Evolutionary conservation across 2,329 filamentous ascomycete species (phyloP).

Genomic region (Alternaria arborescens): DNA sequence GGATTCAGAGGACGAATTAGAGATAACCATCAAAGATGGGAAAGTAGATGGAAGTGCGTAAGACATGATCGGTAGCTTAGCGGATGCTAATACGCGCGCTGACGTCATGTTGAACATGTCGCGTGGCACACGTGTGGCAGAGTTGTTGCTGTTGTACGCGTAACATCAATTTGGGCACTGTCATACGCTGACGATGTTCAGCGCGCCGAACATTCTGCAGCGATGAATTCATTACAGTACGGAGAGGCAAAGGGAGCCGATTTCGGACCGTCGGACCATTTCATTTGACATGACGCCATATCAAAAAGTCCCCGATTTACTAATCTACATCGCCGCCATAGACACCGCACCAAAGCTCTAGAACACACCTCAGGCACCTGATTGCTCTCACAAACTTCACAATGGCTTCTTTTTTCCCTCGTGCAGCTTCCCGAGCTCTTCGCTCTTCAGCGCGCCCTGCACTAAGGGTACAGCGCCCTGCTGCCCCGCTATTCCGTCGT

Average conservation of each 20-base stretch:
- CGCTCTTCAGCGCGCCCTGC: slow-evolving; percentile 37
- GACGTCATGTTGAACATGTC: slow-evolving; percentile 4
- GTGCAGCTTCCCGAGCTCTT: slow-evolving; percentile 48
- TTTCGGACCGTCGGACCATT: slow-evolving; percentile 14
- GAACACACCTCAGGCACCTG: not conserved
- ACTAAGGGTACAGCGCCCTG: slow-evolving; percentile 37
- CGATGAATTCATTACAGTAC: not conserved
- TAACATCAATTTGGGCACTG: not conserved
- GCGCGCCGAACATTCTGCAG: not conserved
- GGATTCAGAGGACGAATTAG: slow-evolving; percentile 3
- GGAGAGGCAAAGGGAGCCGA: slow-evolving; percentile 4
- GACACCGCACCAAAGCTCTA: slow-evolving; percentile 5
- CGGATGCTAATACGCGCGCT: not conserved
- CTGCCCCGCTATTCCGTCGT: slow-evolving; percentile 47
- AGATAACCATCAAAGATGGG: not conserved
- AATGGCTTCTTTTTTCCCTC: slow-evolving; percentile 49
- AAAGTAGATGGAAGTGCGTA: not conserved
- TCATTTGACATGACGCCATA: slow-evolving; percentile 23
- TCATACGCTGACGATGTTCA: not conserved
- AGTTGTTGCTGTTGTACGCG: not conserved
- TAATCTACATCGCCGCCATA: slow-evolving; percentile 5
- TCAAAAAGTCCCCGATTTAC: slow-evolving; percentile 10
- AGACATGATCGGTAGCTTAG: not conserved
- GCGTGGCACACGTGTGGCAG: not conserved
- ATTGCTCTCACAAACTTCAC: slow-evolving; percentile 6